Evolutionary conservation across 331 rosid species (phyloP), one percentile per base, ranked within the genome.

Genomic region (Rhamnella rubrinervis): DNA sequence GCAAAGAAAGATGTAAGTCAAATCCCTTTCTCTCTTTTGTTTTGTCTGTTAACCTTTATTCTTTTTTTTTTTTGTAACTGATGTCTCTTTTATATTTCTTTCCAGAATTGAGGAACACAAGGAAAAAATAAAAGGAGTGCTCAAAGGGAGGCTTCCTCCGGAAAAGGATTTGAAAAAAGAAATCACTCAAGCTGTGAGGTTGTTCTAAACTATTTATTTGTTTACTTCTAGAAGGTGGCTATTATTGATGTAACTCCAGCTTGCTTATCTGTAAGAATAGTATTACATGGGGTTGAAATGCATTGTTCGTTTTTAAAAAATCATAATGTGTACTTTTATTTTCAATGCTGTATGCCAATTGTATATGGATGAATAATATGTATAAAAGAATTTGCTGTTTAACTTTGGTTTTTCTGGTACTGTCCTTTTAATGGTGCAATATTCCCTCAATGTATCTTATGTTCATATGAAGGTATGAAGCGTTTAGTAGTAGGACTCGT

Each of bases 121-220:
- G 71, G 98, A 91, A 77, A 91, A 75, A 77, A 84, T 91, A 79
- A 87, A 86, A 83, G 91, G 82, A 71, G 96, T 83, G 67, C 86
- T 93, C 53, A 91, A 87, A 71, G 98, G 97, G 68, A 89, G 97
- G 82, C 75, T 93, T 69, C 98, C 98, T 80, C 68, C 71, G 11
- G 98, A 91, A 67, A 91, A 91, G 82, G 98, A 93, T 69, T 63
- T 93, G 85, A 91, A 85, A 80, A 87, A 66, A 74, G 98, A 93
- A 84, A 77, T 93, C 62, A 67, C 80, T 55, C 87, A 80, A 63
- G 92, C 86, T 55, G 35, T 79, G 82, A 89, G 97, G 98, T 93
- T 79, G 58, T 84, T 77, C 49, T 20, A 19, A 61, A 39, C 68
- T 69, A 58, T 37, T 57, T 63, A 19, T 21, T 52, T 50, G 21